Percentiles rank a stretch among this genome's conserved stretches.
phyloP scores from a whole-genome alignment of 306 rosid genomes.

The Quercus gilva region DNA sequence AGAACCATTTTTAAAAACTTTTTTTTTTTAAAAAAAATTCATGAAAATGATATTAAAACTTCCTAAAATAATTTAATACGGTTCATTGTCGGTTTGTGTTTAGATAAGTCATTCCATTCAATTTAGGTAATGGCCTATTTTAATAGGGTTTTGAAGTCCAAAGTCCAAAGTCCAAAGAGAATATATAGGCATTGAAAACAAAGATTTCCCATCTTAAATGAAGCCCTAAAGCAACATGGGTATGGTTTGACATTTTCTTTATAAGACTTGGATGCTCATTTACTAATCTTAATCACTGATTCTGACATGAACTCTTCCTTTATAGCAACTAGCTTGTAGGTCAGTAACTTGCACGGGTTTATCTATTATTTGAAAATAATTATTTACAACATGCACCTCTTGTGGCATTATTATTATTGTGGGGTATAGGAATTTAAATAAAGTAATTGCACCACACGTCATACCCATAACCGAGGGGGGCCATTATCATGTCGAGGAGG shows the following conservation, averaged over 20 bases:
- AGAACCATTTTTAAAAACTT: no score
- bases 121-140: constrained; percentile 26
- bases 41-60: not conserved
- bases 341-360: no score
- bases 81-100: constrained; percentile 40
- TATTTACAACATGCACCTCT: no score
- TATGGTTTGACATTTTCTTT: constrained; percentile 17
- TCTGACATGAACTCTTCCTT: constrained; percentile 14
- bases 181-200: constrained; percentile 32
- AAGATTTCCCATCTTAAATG: constrained; percentile 21
- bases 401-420: no score
- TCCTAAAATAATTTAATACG: not conserved
- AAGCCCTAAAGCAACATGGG: constrained; percentile 23
- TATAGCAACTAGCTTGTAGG: not conserved
- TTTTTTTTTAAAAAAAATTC: accelerated
- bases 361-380: no score
- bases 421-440: no score
- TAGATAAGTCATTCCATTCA: constrained; percentile 40
- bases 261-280: constrained; percentile 18
- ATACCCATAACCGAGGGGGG: no score
- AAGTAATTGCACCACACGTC: no score
- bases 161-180: constrained; percentile 26
- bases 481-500: no score
- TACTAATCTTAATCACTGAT: constrained; percentile 11
- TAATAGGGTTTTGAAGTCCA: constrained; percentile 22